A percentile compares a stretch with the other conserved stretches of the same genome.
Conservation (phyloP, 306 rosid species). For the Acacia confusa region DNA sequence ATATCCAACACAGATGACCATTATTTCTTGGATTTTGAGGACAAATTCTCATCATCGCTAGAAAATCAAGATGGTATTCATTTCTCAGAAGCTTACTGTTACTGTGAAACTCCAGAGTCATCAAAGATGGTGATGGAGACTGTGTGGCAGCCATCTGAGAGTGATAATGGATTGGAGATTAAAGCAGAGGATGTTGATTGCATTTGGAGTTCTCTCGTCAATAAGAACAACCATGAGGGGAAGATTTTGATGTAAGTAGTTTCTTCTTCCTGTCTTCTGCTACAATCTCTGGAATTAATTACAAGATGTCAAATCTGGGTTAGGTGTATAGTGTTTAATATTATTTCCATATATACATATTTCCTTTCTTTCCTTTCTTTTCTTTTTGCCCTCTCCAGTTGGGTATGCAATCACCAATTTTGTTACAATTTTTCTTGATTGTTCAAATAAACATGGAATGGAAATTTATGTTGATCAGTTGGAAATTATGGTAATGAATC, state of each 20-base stretch:
- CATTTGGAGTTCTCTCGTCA: constrained; percentile 55
- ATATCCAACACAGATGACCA: constrained; percentile 51
- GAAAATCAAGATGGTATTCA: constrained; percentile 30
- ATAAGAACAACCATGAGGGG: constrained; percentile 22
- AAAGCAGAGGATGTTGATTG: constrained; percentile 55
- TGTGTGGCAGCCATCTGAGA: constrained; percentile 39
- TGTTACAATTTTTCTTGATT: constrained; percentile 17
- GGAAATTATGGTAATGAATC: constrained; percentile 7
- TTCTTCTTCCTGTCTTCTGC: neutral
- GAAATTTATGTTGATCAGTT: constrained; percentile 29
- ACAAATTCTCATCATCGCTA: constrained; percentile 52
- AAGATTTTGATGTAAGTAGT: constrained; percentile 26
- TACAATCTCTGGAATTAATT: constrained; percentile 21
- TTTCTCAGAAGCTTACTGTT: constrained; percentile 37
- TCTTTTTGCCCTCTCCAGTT: neutral
- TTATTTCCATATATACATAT: neutral
- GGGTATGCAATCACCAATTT: constrained; percentile 31
- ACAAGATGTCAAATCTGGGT: constrained; percentile 17
- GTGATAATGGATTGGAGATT: constrained; percentile 40
- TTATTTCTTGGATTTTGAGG: constrained; percentile 53
- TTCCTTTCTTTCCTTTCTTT: neutral
- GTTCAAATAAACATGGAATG: constrained; percentile 22
- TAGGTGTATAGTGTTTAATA: constrained; percentile 13
- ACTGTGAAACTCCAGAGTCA: constrained; percentile 35
- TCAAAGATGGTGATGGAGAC: constrained; percentile 40